These are phyloP conservation scores for Penicillium decumbens DNA, from an alignment of 2,329 filamentous ascomycete genomes.

Conservation along the genomic window DNA sequence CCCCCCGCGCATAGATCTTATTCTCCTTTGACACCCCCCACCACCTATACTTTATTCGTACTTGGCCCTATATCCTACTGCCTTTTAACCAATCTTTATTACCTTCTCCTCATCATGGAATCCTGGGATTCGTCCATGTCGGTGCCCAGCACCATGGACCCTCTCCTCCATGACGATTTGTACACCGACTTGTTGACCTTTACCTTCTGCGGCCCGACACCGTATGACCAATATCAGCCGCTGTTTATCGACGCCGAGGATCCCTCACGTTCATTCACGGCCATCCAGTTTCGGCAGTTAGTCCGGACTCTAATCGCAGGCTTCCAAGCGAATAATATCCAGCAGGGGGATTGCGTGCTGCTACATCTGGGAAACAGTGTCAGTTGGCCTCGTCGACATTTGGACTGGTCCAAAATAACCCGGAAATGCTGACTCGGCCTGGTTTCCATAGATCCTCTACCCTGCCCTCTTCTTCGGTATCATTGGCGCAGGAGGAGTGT, in stretches of 20 bases:
- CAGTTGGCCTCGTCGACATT: constrained; percentile 16
- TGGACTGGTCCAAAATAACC: neutral
- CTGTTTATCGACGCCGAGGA: constrained; percentile 44
- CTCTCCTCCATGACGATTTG: constrained; percentile 14
- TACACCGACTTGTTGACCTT: constrained; percentile 43
- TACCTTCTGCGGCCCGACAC: constrained; percentile 34
- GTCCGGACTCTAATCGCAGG: constrained; percentile 42
- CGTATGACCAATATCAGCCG: constrained; percentile 36
- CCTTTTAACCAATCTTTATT: neutral
- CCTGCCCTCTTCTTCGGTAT: constrained; percentile 37
- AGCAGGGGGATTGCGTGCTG: constrained; percentile 42
- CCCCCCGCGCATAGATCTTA: neutral
- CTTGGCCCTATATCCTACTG: neutral
- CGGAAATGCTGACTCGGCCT: constrained; percentile 14
- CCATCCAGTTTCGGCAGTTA: constrained; percentile 31
- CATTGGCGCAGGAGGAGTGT: constrained; percentile 47
- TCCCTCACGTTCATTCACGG: constrained; percentile 36
- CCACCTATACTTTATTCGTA: neutral
- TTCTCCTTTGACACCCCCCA: neutral
- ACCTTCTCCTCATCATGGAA: constrained; percentile 6
- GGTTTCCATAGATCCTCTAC: constrained; percentile 33
- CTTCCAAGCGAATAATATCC: constrained; percentile 36
- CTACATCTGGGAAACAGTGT: constrained; percentile 43
- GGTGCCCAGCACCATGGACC: constrained; percentile 7
- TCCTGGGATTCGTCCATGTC: constrained; percentile 12